Percentiles rank a stretch among this genome's conserved stretches.
Evolutionary conservation across 2,329 filamentous ascomycete species (phyloP).

Genomic region (Zasmidium citrigriseum): DNA sequence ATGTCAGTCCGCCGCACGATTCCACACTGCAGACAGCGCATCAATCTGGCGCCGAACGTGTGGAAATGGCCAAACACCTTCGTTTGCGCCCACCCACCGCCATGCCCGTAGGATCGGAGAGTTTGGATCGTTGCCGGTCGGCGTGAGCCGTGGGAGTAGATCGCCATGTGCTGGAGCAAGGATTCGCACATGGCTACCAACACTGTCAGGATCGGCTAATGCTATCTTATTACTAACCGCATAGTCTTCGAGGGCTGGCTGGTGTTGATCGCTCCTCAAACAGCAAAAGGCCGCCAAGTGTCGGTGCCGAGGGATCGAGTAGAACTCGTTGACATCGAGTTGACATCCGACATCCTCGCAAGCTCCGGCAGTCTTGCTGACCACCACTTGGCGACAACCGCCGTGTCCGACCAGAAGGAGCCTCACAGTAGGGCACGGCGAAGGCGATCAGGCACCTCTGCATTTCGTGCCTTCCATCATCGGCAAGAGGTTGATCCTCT

Average conservation of each 20-base stretch:
- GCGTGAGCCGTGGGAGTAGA: background rate
- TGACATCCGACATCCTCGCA: background rate
- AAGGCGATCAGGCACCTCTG: background rate
- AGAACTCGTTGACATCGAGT: too few relatives aligned
- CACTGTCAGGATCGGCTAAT: background rate
- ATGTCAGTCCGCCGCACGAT: background rate
- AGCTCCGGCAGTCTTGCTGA: background rate
- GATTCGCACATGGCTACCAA: background rate
- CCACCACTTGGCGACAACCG: background rate
- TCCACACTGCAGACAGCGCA: background rate
- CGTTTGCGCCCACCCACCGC: background rate
- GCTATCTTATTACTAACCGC: background rate
- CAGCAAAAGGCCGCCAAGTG: background rate
- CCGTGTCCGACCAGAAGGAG: background rate
- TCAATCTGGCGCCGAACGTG: background rate
- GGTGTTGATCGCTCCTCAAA: background rate
- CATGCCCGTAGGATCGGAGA: background rate
- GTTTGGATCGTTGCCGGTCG: background rate
- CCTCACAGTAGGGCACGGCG: background rate
- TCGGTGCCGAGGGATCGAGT: background rate
- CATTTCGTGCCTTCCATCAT: background rate
- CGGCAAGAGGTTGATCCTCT: background rate
- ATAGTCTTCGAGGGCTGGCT: background rate
- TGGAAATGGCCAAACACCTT: background rate
- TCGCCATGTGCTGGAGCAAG: slow-evolving; percentile 6